A percentile compares a stretch with the other conserved stretches of the same genome.
Evolutionary conservation across 2,329 filamentous ascomycete genomes (phyloP).

Genomic region (Thielaviopsis cerberus): DNA sequence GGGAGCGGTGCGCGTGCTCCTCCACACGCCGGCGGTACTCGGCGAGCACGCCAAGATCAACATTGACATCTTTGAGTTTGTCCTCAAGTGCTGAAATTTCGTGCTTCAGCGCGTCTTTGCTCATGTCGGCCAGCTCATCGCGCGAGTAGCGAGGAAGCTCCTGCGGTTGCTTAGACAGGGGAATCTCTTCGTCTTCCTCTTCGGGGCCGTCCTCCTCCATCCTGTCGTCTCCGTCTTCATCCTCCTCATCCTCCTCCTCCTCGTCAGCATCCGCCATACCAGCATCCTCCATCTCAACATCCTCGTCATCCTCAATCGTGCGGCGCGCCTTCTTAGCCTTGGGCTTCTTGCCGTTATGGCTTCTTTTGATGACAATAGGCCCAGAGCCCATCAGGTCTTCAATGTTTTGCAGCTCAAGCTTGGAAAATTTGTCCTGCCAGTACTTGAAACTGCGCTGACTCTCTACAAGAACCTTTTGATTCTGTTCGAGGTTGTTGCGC

Average conservation of each 20-base stretch:
- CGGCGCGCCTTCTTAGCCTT: conserved; percentile 1
- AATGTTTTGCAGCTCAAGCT: conserved; percentile 67
- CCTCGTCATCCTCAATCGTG: conserved; percentile 12
- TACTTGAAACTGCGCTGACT: conserved; percentile 70
- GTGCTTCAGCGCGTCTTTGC: conserved; percentile 39
- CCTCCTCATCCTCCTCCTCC: conserved; percentile 16
- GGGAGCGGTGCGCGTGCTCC: conserved; percentile 64
- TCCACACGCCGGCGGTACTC: conserved; percentile 77
- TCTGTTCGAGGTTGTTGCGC: conserved; percentile 93
- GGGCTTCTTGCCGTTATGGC: conserved; percentile 1
- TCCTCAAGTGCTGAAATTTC: conserved; percentile 45
- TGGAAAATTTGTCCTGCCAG: conserved; percentile 79
- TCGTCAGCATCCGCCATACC: conserved; percentile 12
- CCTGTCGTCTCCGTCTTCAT: conserved; percentile 14
- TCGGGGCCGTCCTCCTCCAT: conserved; percentile 13
- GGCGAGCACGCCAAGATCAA: conserved; percentile 73
- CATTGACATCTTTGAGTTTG: conserved; percentile 64
- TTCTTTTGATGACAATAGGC: conserved; percentile 11
- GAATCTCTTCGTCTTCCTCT: conserved; percentile 16
- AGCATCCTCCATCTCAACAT: conserved; percentile 12
- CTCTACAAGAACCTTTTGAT: conserved; percentile 71
- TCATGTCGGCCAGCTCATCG: conserved; percentile 50
- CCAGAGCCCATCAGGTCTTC: conserved; percentile 38
- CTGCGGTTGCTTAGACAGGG: conserved; percentile 22
- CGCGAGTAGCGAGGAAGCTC: conserved; percentile 62